phyloP scores from a whole-genome alignment of 257 asterid genomes.

The Plantago major region DNA sequence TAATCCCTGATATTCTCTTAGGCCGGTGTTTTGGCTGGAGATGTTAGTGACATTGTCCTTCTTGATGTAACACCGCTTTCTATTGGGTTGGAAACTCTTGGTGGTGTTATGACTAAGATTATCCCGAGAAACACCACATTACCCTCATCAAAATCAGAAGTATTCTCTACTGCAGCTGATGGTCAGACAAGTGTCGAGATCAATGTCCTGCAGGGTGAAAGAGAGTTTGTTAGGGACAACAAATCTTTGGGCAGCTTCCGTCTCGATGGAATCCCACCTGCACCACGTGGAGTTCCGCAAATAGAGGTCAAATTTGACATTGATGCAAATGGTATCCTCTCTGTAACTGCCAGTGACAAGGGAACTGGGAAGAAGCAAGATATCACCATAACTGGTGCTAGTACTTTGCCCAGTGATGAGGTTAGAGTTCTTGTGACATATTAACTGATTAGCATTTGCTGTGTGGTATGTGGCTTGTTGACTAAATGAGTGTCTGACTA shows the following conservation, averaged over 20 bases:
- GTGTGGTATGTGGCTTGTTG: too few species aligned
- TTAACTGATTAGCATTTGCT: too few species aligned
- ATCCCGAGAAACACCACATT: conserved; percentile 88
- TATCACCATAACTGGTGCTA: conserved; percentile 95
- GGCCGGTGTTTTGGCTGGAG: conserved; percentile 99
- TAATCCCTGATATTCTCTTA: conserved; percentile 19
- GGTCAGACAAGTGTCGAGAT: conserved; percentile 98
- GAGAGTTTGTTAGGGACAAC: conserved; percentile 97
- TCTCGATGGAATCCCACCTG: conserved; percentile 96
- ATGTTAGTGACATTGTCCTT: conserved; percentile 94
- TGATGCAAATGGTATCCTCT: conserved; percentile 95
- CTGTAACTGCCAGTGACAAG: conserved; percentile 87
- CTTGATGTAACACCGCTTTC: conserved; percentile 90
- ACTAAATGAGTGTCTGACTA: too few species aligned
- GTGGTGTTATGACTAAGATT: conserved; percentile 98
- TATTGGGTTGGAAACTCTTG: conserved; percentile 95
- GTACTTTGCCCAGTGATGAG: conserved; percentile 94
- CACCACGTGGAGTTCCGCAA: conserved; percentile 99
- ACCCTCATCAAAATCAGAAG: conserved; percentile 97
- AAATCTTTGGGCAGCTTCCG: conserved; percentile 98
- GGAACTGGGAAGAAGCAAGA: conserved; percentile 98
- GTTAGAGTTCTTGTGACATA: conserved; percentile 21
- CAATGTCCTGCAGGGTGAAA: conserved; percentile 95
- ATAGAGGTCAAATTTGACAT: conserved; percentile 95
- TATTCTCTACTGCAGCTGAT: conserved; percentile 98